These are phyloP conservation scores for Xylariaceae sp. DNA, from an alignment of 2,329 filamentous ascomycete genomes.

Conservation along the genomic window DNA sequence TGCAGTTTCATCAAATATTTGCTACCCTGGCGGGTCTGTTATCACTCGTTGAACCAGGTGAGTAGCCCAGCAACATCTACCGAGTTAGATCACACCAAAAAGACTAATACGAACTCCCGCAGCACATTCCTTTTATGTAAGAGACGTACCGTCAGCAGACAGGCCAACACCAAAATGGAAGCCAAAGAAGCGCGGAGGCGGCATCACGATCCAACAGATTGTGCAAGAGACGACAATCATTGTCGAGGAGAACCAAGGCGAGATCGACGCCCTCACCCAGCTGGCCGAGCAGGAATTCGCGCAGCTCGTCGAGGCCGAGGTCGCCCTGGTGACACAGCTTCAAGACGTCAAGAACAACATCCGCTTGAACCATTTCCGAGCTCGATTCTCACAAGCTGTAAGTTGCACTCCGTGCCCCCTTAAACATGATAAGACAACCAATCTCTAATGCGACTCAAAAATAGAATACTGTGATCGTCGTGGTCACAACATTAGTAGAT, in stretches of 20 bases:
- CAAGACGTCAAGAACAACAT: conserved; percentile 42
- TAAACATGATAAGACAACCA: too few species aligned
- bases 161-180: too few species aligned
- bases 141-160: too few species aligned
- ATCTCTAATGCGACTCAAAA: too few species aligned
- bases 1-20: too few species aligned
- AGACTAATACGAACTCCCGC: too few species aligned
- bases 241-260: conserved; percentile 35
- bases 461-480: conserved; percentile 39
- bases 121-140: too few species aligned
- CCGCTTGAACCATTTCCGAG: conserved; percentile 37
- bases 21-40: too few species aligned
- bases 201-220: conserved; percentile 27
- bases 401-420: conserved; percentile 12
- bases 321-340: conserved; percentile 35
- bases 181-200: conserved; percentile 23
- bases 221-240: conserved; percentile 35
- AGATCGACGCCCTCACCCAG: conserved; percentile 32
- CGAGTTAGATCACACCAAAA: too few species aligned
- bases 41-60: too few species aligned
- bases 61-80: too few species aligned
- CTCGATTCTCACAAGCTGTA: conserved; percentile 35
- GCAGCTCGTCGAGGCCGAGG: conserved; percentile 34
- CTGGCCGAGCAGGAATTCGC: conserved; percentile 37
- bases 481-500: conserved; percentile 36